Evolutionary conservation across 1,284 basidiomycete genomes (phyloP).

Genomic region (Trichosporon asahii): DNA sequence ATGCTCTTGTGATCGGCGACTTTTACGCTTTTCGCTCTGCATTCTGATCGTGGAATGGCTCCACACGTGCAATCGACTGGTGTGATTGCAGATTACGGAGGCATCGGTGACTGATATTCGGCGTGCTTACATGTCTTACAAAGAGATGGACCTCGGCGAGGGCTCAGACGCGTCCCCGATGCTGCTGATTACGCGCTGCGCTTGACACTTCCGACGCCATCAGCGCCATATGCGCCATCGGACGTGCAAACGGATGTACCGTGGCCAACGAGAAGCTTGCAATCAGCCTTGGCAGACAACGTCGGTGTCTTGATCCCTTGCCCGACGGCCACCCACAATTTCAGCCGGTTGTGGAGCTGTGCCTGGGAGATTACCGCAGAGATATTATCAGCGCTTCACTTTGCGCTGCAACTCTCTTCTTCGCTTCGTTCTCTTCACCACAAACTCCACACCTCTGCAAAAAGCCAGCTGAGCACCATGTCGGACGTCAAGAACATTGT

Average conservation of each 20-base stretch:
- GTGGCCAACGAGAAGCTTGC: neutral
- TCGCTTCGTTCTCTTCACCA: neutral
- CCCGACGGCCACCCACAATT: conserved; percentile 1
- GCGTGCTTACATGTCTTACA: neutral
- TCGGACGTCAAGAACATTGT: conserved; percentile 36
- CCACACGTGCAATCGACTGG: neutral
- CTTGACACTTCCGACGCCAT: neutral
- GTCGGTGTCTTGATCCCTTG: neutral
- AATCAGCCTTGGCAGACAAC: neutral
- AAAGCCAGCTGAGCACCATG: neutral
- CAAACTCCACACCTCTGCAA: neutral
- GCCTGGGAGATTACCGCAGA: neutral
- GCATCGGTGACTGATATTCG: no score
- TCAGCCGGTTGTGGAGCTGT: neutral
- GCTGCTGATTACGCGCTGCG: neutral
- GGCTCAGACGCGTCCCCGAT: neutral
- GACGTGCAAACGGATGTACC: neutral
- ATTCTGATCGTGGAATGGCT: neutral
- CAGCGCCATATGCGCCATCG: neutral
- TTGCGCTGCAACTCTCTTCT: neutral
- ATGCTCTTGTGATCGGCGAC: neutral
- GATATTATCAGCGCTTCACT: neutral
- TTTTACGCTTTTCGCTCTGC: conserved; percentile 9
- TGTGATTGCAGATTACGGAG: neutral
- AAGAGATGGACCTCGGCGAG: neutral